phyloP scores from a whole-genome alignment of 2,329 filamentous ascomycete species.

The Aspergillus bombycis region DNA sequence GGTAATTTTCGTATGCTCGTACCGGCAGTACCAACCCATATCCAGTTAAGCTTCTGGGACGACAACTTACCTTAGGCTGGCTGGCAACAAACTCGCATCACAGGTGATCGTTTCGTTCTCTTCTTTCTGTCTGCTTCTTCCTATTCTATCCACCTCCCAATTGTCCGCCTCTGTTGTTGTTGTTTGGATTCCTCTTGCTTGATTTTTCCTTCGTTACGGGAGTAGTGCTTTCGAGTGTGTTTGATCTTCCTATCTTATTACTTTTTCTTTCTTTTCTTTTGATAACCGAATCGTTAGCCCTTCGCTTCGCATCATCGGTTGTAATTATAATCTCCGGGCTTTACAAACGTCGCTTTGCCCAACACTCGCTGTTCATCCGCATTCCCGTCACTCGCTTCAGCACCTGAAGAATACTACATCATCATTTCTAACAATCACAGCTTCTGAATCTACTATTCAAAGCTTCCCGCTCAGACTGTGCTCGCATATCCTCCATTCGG shows the following conservation, averaged over 20 bases:
- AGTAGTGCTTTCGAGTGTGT: constrained; percentile 5
- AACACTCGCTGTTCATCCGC: constrained; percentile 18
- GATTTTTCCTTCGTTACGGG: constrained; percentile 3
- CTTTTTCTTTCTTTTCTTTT: neutral
- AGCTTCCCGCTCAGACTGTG: neutral
- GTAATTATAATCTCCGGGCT: constrained; percentile 18
- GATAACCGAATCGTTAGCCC: constrained; percentile 1
- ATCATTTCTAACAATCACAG: neutral
- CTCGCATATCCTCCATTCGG: neutral
- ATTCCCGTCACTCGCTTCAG: constrained; percentile 21
- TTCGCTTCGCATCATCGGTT: constrained; percentile 3
- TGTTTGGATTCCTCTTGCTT: constrained; percentile 6
- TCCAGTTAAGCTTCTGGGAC: constrained; percentile 13
- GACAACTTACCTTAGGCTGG: neutral
- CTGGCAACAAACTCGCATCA: constrained; percentile 10
- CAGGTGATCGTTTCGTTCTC: constrained; percentile 11
- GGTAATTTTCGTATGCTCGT: constrained; percentile 20
- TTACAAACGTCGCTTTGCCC: constrained; percentile 1
- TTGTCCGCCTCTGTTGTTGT: constrained; percentile 5
- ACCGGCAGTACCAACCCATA: constrained; percentile 8
- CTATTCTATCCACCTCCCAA: constrained; percentile 13
- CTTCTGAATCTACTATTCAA: neutral
- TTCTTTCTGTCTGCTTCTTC: constrained; percentile 11
- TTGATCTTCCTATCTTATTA: neutral
- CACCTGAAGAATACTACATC: neutral